Base-by-base conservation (phyloP, 2,329 filamentous ascomycete genomes). In the Metarhizium rileyi region DNA sequence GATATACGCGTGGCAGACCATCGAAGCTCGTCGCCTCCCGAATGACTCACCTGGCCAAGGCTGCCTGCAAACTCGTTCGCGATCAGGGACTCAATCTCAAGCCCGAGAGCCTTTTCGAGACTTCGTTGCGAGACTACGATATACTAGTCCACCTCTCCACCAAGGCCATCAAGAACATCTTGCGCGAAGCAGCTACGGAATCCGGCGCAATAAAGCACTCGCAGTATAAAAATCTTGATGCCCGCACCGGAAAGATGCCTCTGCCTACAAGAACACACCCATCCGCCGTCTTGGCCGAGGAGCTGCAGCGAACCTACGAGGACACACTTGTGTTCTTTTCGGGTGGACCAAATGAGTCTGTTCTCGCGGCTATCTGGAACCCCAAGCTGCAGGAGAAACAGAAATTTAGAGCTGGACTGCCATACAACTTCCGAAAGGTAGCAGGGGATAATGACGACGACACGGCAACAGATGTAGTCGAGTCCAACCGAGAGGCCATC, bases 161-260 rank as follows among this genome's bases (percentile, higher is more conserved):
- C 28, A 81, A 77, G 56, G 70, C 70, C 46, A 63, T 78, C 42
- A 71, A 71, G 60, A 54, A 62, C 54, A 59, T 73, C 26, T 50
- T 67, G 58, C 62, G 67, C 58, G 69, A 70, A 44, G 62, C 64
- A 35, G 64, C 66, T 47, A 58, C 62, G 50, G 60, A 67, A 36
- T 59, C 62, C 52, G 55, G 69, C 52, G 61, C 62, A 16, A 65
- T 60, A 44, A 68, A 70, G 44, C 67, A 74, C 35, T 66, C 66
- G n/a, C 75, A 76, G 27, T 96, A 84, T 74, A 95, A 95, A 69
- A 96, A 96, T 63, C 73, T 96, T 30, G 80, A 85, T 56, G 70
- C 80, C 27, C 74, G 76, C 50, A 74, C 70, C n/a, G 68, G 71
- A 45, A 63, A 64, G 54, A 65, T 59, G 48, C 67, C 61, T 53